phyloP scores from a whole-genome alignment of 306 rosid species.

The Fragaria vesca region DNA sequence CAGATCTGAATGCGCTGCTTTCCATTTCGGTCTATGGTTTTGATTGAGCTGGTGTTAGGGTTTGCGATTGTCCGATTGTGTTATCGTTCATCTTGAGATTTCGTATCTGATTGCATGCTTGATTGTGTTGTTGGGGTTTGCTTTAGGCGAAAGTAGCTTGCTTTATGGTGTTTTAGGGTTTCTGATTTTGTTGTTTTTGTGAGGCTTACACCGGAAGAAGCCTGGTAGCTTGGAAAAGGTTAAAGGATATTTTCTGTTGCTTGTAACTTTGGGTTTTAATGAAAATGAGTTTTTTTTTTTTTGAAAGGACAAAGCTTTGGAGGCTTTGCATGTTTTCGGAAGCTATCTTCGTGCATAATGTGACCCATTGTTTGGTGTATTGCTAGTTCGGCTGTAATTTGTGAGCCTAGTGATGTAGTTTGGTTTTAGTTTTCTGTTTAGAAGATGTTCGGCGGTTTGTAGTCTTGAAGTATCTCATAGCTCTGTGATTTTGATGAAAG shows the following conservation, averaged over 20 bases:
- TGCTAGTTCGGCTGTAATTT: neutral
- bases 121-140: neutral
- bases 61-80: neutral
- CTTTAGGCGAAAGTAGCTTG: neutral
- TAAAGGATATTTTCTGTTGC: neutral
- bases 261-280: neutral
- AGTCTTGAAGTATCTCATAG: neutral
- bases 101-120: constrained; percentile 20
- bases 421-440: neutral
- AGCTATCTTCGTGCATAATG: neutral
- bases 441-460: neutral
- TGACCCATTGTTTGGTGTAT: neutral
- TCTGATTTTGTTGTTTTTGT: neutral
- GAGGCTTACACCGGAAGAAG: neutral
- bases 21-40: neutral
- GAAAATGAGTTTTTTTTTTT: neutral
- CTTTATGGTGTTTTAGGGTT: neutral
- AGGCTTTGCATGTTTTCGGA: neutral
- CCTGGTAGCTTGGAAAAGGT: neutral
- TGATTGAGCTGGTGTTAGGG: constrained; percentile 16
- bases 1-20: constrained; percentile 37
- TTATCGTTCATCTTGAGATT: neutral
- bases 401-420: neutral
- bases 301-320: neutral
- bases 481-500: neutral